Conservation (phyloP, 2,329 filamentous ascomycete species). For the Penicillium aurantiogriseum region DNA sequence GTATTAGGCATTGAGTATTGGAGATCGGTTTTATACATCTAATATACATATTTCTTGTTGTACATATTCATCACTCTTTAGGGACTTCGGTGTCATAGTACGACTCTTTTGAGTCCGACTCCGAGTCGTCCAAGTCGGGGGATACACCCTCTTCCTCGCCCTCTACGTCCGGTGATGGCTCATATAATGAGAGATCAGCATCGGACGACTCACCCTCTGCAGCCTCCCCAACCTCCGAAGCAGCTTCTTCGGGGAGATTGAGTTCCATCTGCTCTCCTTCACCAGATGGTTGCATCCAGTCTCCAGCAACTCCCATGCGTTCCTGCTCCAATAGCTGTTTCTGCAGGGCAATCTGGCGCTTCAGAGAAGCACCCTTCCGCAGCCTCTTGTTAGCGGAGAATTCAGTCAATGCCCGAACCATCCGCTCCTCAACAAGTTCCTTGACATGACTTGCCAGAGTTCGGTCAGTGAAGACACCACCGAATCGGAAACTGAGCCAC, state of each 20-base stretch:
- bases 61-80: conserved; percentile 6
- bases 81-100: conserved; percentile 3
- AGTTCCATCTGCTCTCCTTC: conserved; percentile 9
- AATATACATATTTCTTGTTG: conserved; percentile 22
- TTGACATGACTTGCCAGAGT: conserved; percentile 77
- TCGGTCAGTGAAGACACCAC: conserved; percentile 74
- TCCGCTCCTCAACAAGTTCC: conserved; percentile 69
- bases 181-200: neutral
- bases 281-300: conserved; percentile 15
- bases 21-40: conserved; percentile 19
- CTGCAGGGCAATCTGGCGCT: conserved; percentile 38
- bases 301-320: conserved; percentile 24
- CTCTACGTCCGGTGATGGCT: neutral
- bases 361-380: conserved; percentile 39
- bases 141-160: neutral
- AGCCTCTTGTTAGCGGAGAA: conserved; percentile 52
- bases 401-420: conserved; percentile 61
- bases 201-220: neutral
- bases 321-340: conserved; percentile 35
- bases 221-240: conserved; percentile 1
- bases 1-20: neutral
- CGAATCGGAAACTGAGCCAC: conserved; percentile 89
- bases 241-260: conserved; percentile 21
- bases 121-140: neutral
- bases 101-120: neutral